These are phyloP conservation scores for Solanum pinnatisectum DNA, from an alignment of 257 asterid genomes.

Conservation along the genomic window DNA sequence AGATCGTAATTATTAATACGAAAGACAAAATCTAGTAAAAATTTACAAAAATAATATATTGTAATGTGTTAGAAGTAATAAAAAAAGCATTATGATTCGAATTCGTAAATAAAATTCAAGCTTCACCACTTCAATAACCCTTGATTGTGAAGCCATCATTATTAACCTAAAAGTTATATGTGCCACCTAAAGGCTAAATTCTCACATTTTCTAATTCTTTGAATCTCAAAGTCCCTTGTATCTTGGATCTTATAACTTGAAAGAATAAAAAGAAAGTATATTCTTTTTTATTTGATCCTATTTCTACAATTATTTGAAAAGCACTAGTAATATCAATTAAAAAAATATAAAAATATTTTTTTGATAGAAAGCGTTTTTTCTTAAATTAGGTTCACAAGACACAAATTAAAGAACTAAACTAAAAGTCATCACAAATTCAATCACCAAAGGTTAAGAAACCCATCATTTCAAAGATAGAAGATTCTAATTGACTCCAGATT, in stretches of 20 bases:
- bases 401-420: not conserved
- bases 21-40: not conserved
- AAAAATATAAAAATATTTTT: not conserved
- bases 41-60: not conserved
- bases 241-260: not conserved
- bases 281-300: not conserved
- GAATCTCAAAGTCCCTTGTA: not conserved
- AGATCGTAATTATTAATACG: not conserved
- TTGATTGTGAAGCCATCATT: too few relatives aligned
- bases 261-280: not conserved
- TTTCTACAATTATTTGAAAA: not conserved
- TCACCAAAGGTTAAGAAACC: not conserved
- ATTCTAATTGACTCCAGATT: rapidly evolving
- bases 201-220: not conserved
- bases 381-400: not conserved
- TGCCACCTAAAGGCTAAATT: not conserved
- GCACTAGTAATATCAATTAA: not conserved
- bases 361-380: not conserved
- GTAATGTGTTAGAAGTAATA: not conserved
- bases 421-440: not conserved
- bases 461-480: not conserved
- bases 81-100: not conserved
- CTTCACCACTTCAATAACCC: not conserved
- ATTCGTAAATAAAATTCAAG: not conserved
- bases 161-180: not conserved